Conservation (phyloP, 176 grass and related monocot species). For the Oryza officinalis region DNA sequence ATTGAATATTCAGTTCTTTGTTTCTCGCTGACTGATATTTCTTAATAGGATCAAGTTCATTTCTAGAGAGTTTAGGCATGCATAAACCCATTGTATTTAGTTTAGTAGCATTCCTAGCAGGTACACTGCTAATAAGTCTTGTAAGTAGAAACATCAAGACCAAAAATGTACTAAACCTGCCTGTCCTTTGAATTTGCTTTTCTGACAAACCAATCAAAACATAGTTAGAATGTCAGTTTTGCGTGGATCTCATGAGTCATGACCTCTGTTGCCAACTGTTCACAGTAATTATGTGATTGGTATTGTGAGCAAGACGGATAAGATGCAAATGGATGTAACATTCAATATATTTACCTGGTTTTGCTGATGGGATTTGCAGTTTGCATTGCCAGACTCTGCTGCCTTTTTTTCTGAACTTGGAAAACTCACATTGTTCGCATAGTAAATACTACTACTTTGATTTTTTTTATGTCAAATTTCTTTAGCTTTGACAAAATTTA, state of each 20-base stretch:
- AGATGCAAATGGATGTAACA: neutral
- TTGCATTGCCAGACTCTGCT: neutral
- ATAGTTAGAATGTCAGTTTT: neutral
- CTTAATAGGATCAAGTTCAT: neutral
- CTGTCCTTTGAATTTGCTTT: neutral
- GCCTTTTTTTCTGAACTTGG: neutral
- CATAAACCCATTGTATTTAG: neutral
- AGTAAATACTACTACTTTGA: neutral
- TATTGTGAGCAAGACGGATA: neutral
- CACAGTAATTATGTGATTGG: neutral
- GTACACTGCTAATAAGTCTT: no score
- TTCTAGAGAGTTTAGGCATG: constrained; percentile 7
- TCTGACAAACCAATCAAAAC: neutral
- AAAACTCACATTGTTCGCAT: constrained; percentile 9
- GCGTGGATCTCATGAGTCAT: neutral
- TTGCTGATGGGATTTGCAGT: neutral
- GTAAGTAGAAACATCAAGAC: no score
- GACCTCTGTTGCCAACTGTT: neutral
- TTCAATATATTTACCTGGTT: neutral
- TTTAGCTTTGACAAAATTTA: no score
- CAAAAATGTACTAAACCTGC: neutral
- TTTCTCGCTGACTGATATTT: neutral
- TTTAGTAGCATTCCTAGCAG: neutral
- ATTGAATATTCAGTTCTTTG: neutral
- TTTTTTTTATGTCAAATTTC: no score